Base-by-base conservation (phyloP, 2,329 filamentous ascomycete species). In the Xylaria sp. region DNA sequence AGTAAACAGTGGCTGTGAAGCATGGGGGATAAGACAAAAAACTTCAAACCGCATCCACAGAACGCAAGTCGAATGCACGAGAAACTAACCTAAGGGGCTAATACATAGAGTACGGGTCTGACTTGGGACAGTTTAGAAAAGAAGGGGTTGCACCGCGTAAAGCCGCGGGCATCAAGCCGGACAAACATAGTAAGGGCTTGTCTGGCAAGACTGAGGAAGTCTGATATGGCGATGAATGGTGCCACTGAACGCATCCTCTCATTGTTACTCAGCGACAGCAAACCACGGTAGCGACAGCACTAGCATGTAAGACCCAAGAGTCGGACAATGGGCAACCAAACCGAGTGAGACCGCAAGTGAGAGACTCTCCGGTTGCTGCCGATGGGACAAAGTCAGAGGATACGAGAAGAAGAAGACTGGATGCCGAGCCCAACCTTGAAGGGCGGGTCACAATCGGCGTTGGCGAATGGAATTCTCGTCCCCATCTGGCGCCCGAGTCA, bases 361-460 rank as follows among this genome's bases (percentile, higher is more conserved):
- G n/a, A 58, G 42, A 19, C 30, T n/a, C 23, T 30, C 16, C 7
- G n/a, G 18, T 37, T 39, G 49, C 35, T 44, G 18, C 16, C 37
- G 37, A 60, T 19, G 42, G 51, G 52, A 16, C 10, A 47, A 37
- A 6, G 19, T 52, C 39, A 42, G 23, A 44, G 52, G 54, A 55
- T 50, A 52, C 50, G 11, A 37, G 10, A 10, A 39, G 8, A 16
- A 51, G 59, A 59, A 57, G 39, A 49, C 48, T 30, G 23, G 23
- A 48, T 52, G 46, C 55, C 16, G 50, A 57, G 57, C 37, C n/a
- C 44, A 60, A 56, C 55, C 49, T 60, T 59, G 56, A 54, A 49
- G 35, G 44, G 55, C 52, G 49, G 53, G 50, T 46, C 48, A 46
- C 53, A 60, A 59, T 54, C 61, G 61, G 63, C 54, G 53, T 62